These are phyloP conservation scores for Daldinia grandis DNA, from an alignment of 495 filamentous ascomycete genomes.

Conservation along the genomic window DNA sequence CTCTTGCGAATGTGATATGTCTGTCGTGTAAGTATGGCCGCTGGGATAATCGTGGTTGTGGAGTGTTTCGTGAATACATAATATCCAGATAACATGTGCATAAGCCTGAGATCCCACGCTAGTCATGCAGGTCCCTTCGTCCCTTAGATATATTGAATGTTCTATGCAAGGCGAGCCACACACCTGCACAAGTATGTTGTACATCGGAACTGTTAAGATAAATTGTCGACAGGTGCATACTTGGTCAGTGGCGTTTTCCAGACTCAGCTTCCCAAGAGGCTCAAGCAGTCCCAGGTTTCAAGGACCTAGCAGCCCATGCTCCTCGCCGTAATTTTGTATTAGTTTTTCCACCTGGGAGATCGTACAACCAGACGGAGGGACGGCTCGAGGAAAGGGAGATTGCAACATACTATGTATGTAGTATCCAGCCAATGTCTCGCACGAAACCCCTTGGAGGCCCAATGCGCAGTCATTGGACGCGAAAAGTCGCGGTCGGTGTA, in stretches of 20 bases:
- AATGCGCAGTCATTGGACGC: constrained; percentile 26
- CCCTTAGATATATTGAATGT: constrained; percentile 19
- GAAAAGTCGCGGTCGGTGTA: constrained; percentile 34
- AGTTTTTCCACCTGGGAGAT: background rate
- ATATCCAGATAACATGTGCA: background rate
- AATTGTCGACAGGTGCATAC: constrained; percentile 20
- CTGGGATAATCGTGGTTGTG: constrained; percentile 31
- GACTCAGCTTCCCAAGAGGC: constrained; percentile 11
- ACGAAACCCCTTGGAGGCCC: constrained; percentile 4
- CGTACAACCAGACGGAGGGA: constrained; percentile 3
- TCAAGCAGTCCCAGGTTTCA: constrained; percentile 15
- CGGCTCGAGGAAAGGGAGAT: constrained; percentile 5
- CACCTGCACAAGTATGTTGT: constrained; percentile 21
- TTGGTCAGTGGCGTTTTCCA: constrained; percentile 26
- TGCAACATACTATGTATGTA: background rate
- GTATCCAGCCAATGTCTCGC: constrained; percentile 11
- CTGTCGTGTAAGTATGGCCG: constrained; percentile 4
- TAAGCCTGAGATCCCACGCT: constrained; percentile 22
- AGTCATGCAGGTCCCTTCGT: constrained; percentile 39
- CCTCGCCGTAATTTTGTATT: constrained; percentile 4
- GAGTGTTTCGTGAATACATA: background rate
- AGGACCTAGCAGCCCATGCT: constrained; percentile 6
- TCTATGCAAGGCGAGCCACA: constrained; percentile 33
- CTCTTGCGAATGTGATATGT: background rate
- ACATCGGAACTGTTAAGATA: constrained; percentile 5